These are phyloP conservation scores for Solanum okadae DNA, from an alignment of 257 asterid genomes.

Conservation along the genomic window DNA sequence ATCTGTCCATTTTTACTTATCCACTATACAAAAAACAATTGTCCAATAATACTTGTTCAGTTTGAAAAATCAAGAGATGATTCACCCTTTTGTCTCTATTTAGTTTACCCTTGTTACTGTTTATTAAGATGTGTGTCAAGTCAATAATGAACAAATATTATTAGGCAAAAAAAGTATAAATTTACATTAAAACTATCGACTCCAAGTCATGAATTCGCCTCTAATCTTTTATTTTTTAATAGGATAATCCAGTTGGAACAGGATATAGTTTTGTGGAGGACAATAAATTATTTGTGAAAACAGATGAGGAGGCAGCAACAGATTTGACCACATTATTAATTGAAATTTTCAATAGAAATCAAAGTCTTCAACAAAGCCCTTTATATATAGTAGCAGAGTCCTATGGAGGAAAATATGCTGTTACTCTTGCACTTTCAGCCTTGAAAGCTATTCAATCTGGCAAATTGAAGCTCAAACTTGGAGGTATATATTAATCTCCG, in stretches of 20 bases:
- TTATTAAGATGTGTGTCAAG: too few relatives aligned
- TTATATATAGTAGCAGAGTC: constrained; percentile 87
- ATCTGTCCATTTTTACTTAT: too few relatives aligned
- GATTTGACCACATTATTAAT: constrained; percentile 73
- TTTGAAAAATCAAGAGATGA: too few relatives aligned
- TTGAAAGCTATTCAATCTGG: constrained; percentile 59
- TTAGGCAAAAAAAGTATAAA: not conserved
- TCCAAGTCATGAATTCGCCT: not conserved
- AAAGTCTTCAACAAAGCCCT: constrained; percentile 59
- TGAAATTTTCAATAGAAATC: constrained; percentile 48
- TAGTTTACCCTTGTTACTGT: too few relatives aligned
- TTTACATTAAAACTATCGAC: not conserved
- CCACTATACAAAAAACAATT: too few relatives aligned
- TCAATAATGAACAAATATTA: too few relatives aligned
- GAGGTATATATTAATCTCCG: constrained; percentile 28
- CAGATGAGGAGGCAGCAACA: constrained; percentile 73
- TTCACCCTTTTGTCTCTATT: too few relatives aligned
- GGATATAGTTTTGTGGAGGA: constrained; percentile 97
- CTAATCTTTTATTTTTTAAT: not conserved
- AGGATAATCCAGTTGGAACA: constrained; percentile 98
- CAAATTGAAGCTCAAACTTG: constrained; percentile 62
- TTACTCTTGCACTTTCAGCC: constrained; percentile 78
- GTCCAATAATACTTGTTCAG: too few relatives aligned
- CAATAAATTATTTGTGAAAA: constrained; percentile 47
- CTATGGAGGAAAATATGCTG: constrained; percentile 91